A percentile compares a stretch with the other conserved stretches of the same genome.
Evolutionary conservation across 768 basidiomycete genomes (phyloP).

Genomic region (Rhodosporidiobolus sp.): DNA sequence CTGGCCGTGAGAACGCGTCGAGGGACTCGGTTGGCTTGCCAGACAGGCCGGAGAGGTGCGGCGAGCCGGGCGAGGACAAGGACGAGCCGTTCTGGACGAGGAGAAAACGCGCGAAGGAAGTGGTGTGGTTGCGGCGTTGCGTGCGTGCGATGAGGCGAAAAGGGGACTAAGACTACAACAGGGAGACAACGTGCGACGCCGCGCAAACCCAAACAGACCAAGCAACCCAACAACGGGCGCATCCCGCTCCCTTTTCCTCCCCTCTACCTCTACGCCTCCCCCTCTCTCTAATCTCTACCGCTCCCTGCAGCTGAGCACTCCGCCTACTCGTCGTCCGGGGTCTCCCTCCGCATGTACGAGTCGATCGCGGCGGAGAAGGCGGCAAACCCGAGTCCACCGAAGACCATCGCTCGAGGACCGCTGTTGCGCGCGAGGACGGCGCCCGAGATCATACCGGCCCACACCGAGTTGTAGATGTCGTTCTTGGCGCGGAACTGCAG

Average conservation of each 20-base stretch:
- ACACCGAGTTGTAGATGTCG: constrained; percentile 85
- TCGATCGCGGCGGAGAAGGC: constrained; percentile 92
- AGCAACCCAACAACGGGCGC: neutral
- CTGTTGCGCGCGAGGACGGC: constrained; percentile 81
- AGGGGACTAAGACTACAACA: constrained; percentile 6
- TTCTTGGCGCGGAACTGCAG: constrained; percentile 89
- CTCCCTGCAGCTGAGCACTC: neutral
- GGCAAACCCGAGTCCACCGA: constrained; percentile 85
- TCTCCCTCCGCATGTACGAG: constrained; percentile 42
- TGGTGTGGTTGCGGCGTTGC: neutral
- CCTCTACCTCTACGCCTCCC: too few relatives aligned
- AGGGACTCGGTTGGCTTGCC: too few relatives aligned
- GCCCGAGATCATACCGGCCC: constrained; percentile 82
- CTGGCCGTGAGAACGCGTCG: too few relatives aligned
- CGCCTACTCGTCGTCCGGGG: constrained; percentile 28
- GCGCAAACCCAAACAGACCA: neutral
- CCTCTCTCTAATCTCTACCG: neutral
- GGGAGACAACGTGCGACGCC: neutral
- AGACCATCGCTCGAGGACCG: constrained; percentile 79
- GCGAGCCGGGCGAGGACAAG: too few relatives aligned
- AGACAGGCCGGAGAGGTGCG: too few relatives aligned
- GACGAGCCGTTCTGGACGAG: too few relatives aligned
- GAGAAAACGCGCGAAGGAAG: too few relatives aligned
- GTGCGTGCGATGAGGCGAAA: neutral
- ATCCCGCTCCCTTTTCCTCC: too few relatives aligned